These are phyloP conservation scores for Amoeboaphelidium occidentale DNA, from an alignment of 371 early-diverging fungal species.

Conservation along the genomic window DNA sequence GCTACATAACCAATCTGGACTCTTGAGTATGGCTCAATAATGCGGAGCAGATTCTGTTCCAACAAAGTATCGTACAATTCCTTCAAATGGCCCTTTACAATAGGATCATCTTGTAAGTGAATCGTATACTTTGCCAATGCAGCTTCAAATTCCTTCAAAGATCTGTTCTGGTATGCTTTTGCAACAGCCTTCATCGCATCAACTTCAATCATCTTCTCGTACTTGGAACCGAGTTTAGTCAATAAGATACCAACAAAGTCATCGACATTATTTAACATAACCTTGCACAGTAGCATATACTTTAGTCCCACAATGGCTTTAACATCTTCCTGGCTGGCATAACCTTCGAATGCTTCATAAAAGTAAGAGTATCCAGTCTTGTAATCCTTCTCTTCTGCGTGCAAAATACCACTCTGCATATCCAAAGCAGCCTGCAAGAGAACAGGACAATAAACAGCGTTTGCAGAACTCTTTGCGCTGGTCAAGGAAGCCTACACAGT, in stretches of 20 bases:
- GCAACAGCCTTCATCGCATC: constrained; percentile 87
- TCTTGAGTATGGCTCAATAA: constrained; percentile 93
- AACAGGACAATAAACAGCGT: constrained; percentile 95
- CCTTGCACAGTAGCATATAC: constrained; percentile 91
- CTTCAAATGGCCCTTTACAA: constrained; percentile 66
- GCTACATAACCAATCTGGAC: constrained; percentile 92
- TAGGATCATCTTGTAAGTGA: constrained; percentile 72
- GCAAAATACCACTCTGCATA: constrained; percentile 89
- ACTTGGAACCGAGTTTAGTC: constrained; percentile 50
- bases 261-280: constrained; percentile 75
- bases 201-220: constrained; percentile 40
- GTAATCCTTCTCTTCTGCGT: constrained; percentile 95
- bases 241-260: constrained; percentile 62
- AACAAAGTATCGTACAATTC: constrained; percentile 86
- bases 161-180: constrained; percentile 74
- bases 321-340: constrained; percentile 55
- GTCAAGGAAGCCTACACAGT: constrained; percentile 67
- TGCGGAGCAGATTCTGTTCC: constrained; percentile 85
- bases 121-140: constrained; percentile 41
- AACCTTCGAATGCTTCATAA: constrained; percentile 90
- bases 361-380: constrained; percentile 96
- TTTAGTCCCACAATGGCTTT: constrained; percentile 68
- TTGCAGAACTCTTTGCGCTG: constrained; percentile 86
- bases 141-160: constrained; percentile 74
- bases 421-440: constrained; percentile 87